Conservation (phyloP, 2,329 filamentous ascomycete species). For the Stachybotrys chartarum region DNA sequence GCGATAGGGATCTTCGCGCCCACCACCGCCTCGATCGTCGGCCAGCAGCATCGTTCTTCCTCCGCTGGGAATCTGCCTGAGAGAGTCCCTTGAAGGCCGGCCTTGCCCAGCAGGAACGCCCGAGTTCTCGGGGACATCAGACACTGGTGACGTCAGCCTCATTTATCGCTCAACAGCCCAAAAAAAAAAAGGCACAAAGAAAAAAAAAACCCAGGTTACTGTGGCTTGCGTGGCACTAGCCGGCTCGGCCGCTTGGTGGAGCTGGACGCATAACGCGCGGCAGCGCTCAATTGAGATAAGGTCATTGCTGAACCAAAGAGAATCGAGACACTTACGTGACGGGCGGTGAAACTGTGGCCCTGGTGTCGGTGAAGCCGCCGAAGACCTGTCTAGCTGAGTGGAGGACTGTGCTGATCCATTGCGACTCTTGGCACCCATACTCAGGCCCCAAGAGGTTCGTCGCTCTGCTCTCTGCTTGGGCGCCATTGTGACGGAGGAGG, state of each 20-base stretch:
- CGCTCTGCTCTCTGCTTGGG: constrained; percentile 29
- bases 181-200: background rate
- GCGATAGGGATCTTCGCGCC: background rate
- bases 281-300: background rate
- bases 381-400: background rate
- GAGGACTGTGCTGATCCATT: background rate
- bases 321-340: background rate
- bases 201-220: background rate
- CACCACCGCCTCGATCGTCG: background rate
- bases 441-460: constrained; percentile 37
- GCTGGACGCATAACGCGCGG: background rate
- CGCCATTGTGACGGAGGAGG: constrained; percentile 14
- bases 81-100: background rate
- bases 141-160: constrained; percentile 1
- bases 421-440: constrained; percentile 24
- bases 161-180: background rate
- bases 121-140: background rate
- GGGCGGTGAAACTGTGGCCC: background rate
- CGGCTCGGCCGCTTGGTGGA: background rate
- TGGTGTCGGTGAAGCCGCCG: background rate
- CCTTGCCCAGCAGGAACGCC: background rate
- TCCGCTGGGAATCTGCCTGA: background rate
- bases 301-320: background rate
- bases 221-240: background rate
- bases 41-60: background rate